phyloP scores from a whole-genome alignment of 768 basidiomycete genomes.

The Auricularia heimuer region DNA sequence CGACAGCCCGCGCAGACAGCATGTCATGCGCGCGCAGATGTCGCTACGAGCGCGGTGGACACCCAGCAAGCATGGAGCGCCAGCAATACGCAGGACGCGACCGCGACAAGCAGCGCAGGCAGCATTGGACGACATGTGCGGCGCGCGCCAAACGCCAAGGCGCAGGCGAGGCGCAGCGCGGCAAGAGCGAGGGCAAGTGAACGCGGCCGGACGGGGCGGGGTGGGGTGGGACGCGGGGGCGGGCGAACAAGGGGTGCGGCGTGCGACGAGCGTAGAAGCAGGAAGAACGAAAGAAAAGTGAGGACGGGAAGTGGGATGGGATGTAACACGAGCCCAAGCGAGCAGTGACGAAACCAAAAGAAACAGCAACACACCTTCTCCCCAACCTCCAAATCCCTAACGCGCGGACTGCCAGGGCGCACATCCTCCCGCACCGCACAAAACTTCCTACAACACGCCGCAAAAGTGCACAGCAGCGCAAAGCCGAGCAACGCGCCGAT shows the following conservation, averaged over 20 bases:
- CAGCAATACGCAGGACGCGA: too few species aligned
- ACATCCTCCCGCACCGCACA: not conserved
- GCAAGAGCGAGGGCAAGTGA: too few species aligned
- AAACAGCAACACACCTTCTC: not conserved
- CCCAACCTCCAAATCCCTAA: not conserved
- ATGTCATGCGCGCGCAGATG: too few species aligned
- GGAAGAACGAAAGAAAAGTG: not conserved
- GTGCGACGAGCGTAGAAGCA: not conserved
- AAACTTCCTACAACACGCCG: not conserved
- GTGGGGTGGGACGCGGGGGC: not conserved
- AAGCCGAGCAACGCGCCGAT: not conserved
- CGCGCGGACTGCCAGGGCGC: not conserved
- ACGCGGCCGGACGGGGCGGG: too few species aligned
- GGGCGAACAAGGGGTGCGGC: not conserved
- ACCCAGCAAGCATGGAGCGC: too few species aligned
- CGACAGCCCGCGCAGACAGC: too few species aligned
- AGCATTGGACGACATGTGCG: too few species aligned
- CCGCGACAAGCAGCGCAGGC: too few species aligned
- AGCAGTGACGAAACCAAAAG: not conserved
- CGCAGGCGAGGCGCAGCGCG: too few species aligned
- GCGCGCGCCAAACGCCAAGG: too few species aligned
- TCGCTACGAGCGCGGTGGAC: too few species aligned
- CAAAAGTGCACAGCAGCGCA: not conserved
- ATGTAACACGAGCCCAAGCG: not conserved
- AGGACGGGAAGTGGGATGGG: not conserved